A percentile compares a stretch with the other conserved stretches of the same genome.
Evolutionary conservation across 2,329 filamentous ascomycete species (phyloP).

Genomic region (Penicillium sp.): DNA sequence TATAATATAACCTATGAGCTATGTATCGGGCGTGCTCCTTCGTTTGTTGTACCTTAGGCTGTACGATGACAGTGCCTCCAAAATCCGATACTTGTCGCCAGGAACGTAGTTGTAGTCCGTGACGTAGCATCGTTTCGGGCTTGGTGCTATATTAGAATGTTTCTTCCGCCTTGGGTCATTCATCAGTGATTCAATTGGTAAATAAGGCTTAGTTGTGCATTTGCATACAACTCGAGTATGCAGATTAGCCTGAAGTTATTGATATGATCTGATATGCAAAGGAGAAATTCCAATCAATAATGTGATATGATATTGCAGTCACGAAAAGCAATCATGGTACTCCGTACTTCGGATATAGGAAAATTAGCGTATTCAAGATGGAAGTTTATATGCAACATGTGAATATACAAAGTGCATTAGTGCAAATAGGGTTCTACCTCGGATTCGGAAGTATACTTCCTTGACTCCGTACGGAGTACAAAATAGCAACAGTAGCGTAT

Average conservation of each 20-base stretch:
- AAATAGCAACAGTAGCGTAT: neutral
- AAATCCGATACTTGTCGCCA: too few relatives aligned
- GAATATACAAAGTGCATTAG: neutral
- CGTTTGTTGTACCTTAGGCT: too few relatives aligned
- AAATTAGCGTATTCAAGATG: too few relatives aligned
- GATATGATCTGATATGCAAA: neutral
- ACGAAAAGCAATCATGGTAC: too few relatives aligned
- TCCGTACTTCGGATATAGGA: too few relatives aligned
- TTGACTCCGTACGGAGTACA: neutral
- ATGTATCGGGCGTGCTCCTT: neutral
- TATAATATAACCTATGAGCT: neutral
- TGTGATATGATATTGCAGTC: neutral
- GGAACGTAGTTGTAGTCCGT: too few relatives aligned
- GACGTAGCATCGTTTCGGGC: constrained; percentile 3
- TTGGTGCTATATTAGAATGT: constrained; percentile 4
- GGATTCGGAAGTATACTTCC: neutral
- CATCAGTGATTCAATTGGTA: neutral
- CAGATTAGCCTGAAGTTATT: neutral
- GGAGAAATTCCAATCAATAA: neutral
- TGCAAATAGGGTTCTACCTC: neutral
- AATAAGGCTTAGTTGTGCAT: neutral
- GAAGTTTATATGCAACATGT: too few relatives aligned
- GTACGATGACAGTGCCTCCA: too few relatives aligned
- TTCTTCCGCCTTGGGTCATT: neutral
- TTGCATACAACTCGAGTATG: neutral